Evolutionary conservation across 805 yeast genomes (phyloP).

Genomic region (Saturnispora ahearnii): DNA sequence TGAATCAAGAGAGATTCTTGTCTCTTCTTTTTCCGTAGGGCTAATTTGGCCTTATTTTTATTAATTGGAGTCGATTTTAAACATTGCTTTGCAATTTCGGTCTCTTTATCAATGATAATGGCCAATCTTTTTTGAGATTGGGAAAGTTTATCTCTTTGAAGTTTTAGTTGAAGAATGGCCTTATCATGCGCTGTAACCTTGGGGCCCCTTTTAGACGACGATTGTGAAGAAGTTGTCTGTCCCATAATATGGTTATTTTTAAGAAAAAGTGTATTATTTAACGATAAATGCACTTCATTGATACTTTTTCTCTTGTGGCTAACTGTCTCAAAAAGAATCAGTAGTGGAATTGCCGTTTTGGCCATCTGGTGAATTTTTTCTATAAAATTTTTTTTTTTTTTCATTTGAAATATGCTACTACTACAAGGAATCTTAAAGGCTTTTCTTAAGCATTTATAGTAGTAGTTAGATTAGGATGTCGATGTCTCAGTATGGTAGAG

Average conservation of each 20-base stretch:
- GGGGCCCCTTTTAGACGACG: slow-evolving; percentile 32
- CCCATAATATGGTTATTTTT: slow-evolving; percentile 21
- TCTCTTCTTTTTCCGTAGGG: slow-evolving; percentile 70
- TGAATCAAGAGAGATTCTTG: slow-evolving; percentile 65
- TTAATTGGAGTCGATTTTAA: slow-evolving; percentile 38
- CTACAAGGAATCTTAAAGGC: too few species aligned
- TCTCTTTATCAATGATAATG: slow-evolving; percentile 52
- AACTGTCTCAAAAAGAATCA: not conserved
- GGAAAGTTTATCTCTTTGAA: slow-evolving; percentile 77
- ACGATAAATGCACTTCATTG: not conserved
- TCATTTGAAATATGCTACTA: not conserved
- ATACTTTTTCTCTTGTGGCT: not conserved
- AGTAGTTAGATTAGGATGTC: not conserved
- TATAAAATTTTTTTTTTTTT: not conserved
- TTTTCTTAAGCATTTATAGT: not conserved
- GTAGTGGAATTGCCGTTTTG: not conserved
- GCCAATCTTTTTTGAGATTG: slow-evolving; percentile 59
- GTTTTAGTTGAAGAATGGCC: slow-evolving; percentile 78
- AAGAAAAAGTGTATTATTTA: not conserved
- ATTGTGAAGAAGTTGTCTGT: slow-evolving; percentile 20
- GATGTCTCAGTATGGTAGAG: slow-evolving; percentile 1
- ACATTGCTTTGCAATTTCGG: slow-evolving; percentile 47
- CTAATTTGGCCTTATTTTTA: slow-evolving; percentile 52
- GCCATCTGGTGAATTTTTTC: not conserved
- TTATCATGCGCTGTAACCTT: slow-evolving; percentile 76